phyloP scores from a whole-genome alignment of 768 basidiomycete species.

The Austroboletus festivus region DNA sequence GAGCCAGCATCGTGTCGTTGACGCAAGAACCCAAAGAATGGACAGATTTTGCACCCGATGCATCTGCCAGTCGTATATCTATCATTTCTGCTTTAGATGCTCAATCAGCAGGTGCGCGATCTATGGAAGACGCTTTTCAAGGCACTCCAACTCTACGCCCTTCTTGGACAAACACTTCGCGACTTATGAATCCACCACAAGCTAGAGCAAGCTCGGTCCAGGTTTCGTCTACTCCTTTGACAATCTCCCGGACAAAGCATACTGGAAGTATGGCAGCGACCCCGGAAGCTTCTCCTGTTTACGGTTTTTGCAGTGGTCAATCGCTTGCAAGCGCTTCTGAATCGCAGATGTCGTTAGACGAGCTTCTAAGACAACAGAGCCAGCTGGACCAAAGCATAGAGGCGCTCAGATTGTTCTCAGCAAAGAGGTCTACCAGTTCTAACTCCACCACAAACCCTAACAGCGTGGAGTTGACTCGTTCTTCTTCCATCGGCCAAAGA shows the following conservation, averaged over 20 bases:
- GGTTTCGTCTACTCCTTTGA: not conserved
- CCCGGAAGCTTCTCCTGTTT: conserved; percentile 39
- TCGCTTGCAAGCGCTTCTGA: conserved; percentile 6
- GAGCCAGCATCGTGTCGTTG: conserved; percentile 2
- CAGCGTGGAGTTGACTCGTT: conserved; percentile 17
- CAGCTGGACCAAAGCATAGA: conserved; percentile 67
- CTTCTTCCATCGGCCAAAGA: conserved; percentile 23
- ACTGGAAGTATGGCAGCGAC: not conserved
- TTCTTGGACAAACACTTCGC: conserved; percentile 1
- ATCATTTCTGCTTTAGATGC: conserved; percentile 8
- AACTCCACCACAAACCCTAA: conserved; percentile 28
- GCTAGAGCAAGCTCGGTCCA: not conserved
- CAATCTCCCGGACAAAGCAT: not conserved
- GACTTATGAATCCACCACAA: not conserved
- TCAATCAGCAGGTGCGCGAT: conserved; percentile 4
- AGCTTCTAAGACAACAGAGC: conserved; percentile 56
- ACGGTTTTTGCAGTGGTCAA: conserved; percentile 41
- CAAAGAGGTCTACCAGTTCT: conserved; percentile 23
- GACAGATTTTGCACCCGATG: conserved; percentile 5
- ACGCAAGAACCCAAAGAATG: conserved; percentile 8
- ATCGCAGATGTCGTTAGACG: conserved; percentile 41
- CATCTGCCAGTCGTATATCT: conserved; percentile 1
- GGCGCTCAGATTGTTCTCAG: conserved; percentile 47
- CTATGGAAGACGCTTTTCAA: conserved; percentile 7
- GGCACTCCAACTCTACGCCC: conserved; percentile 1